Evolutionary conservation across 345 rosid species (phyloP), one percentile per base, ranked within the genome.

Genomic region (Theobroma cacao): DNA sequence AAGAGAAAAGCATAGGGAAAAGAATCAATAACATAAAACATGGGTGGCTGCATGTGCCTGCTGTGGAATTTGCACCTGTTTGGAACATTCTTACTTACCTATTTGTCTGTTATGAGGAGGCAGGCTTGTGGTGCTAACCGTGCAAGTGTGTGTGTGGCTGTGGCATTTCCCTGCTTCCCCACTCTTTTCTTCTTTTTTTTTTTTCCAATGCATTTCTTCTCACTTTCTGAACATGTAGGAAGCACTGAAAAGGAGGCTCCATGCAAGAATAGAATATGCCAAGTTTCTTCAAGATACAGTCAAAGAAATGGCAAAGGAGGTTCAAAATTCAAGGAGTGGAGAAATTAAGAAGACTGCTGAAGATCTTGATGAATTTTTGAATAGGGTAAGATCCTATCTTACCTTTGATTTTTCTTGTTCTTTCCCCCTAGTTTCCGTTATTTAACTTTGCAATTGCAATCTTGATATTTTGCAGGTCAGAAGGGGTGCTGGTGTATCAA

Each of bases 271-370:
- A 80, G 98, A 91, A 80, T 92, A 93, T 81, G 98, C 98, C 67
- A 93, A 93, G 92, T 95, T 95, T 85, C 97, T 95, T 63, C 98
- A 95, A 80, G 98, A 93, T 71, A 95, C 97, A 1, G 97, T 92
- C 59, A 92, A 92, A 86, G 98, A 95, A 91, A 95, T 95, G 98
- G 98, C 97, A 81, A 93, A 93, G 87, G 98, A 95, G 87, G 91
- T 95, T 78, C 97, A 95, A 78, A 90, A 81, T 78, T 89, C 95
- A 1, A 89, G 95, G 69, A 93, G 94, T 81, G 97, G 97, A 58
- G 97, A 93, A 65, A 77, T 79, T 50, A 93, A 90, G 82, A 87
- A 91, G 85, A 95, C 98, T 0, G 98, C 98, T 7, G 93, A 90
- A 87, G 98, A 95, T 88, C 95, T 95, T 41, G 98, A 91, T 84